phyloP scores from a whole-genome alignment of 2,329 filamentous ascomycete species.

The Eutypa lata region DNA sequence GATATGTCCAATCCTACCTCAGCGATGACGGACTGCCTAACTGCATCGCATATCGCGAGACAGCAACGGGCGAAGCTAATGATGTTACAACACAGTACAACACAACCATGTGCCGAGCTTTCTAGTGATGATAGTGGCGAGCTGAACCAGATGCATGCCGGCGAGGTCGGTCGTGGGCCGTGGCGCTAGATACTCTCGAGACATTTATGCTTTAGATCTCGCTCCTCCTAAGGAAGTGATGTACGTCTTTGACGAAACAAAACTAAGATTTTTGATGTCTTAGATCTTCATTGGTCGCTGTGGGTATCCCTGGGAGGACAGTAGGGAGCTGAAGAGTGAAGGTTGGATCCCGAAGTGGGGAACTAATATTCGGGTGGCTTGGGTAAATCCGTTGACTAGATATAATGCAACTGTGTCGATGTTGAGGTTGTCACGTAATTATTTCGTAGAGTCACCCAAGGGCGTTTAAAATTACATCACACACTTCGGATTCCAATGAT shows the following conservation, averaged over 20 bases:
- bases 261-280: neutral
- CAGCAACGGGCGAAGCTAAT: neutral
- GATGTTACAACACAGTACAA: too few relatives aligned
- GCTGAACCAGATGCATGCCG: neutral
- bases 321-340: neutral
- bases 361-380: neutral
- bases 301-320: neutral
- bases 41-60: neutral
- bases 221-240: too few relatives aligned
- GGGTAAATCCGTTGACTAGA: too few relatives aligned
- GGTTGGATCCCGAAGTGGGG: neutral
- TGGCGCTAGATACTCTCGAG: neutral
- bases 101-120: too few relatives aligned
- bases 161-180: neutral
- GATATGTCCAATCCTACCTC: conserved; percentile 6
- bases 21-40: neutral
- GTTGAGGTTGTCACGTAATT: too few relatives aligned
- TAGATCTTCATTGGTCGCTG: neutral
- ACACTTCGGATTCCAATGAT: too few relatives aligned
- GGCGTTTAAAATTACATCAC: too few relatives aligned
- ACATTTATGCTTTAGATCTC: neutral
- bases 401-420: too few relatives aligned
- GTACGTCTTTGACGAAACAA: neutral
- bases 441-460: too few relatives aligned
- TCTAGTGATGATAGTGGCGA: neutral